Base-by-base conservation (phyloP, 805 yeast genomes). In the Nakazawaea pomicola region DNA sequence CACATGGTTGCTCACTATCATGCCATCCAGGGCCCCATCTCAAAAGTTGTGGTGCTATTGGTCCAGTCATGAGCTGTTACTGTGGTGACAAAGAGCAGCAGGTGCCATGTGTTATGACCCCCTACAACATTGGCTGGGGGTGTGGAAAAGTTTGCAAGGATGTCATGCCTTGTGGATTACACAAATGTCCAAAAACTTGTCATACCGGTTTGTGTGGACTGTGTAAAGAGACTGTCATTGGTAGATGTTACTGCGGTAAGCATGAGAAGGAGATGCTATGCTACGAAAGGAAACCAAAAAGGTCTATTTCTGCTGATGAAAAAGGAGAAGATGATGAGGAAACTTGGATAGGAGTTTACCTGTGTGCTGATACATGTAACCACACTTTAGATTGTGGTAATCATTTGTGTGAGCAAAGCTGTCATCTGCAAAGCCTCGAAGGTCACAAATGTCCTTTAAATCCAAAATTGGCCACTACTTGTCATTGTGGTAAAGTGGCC, bases 11-110 rank as follows among this genome's bases (percentile, higher is more conserved):
- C 54, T 61, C 84, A 1, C 62, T 78, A 4, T 70, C 72, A 12
- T 89, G 97, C 56, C 97, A 89, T 57, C 91, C 96, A 2, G 97
- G 96, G 0, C 83, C 89, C 1, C 96, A 90, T 59, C 78, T 87
- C 1, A 66, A 67, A 29, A 67, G 66, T 19, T 89, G 97, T 64
- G 79, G 83, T 11, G 88, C 95, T 1, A 61, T 83, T 56, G 88
- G 91, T 0, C 91, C 95, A 0, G 60, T 65, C 8, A 61, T 83
- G 64, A 62, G 62, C 29, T 89, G 96, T 60, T 65, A 68, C 21
- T 89, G 97, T 65, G 96, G 96, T 1, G 72, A 70, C 29, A 67
- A 73, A 38, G 57, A 68, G 12, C 74, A 72, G 40, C 93, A 85
- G 53, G 61, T 77, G 53, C 90, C 83, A n/a, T 87, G 86, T 65